Evolutionary conservation across 2,329 filamentous ascomycete genomes (phyloP).

Genomic region (Didymella keratinophila): DNA sequence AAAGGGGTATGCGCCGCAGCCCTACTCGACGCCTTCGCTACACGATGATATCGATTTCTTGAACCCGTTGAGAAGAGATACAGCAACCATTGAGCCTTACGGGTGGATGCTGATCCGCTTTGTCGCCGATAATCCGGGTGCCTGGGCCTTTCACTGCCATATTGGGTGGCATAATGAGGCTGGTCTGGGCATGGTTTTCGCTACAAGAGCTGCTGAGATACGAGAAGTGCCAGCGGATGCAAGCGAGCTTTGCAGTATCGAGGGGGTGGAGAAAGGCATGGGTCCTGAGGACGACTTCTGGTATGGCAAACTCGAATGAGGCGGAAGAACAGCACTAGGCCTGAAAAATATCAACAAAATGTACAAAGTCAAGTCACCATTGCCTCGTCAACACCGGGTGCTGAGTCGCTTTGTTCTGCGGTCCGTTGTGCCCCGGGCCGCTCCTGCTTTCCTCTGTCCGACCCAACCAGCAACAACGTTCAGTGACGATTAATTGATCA

Average conservation of each 20-base stretch:
- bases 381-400: neutral
- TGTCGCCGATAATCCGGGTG: constrained; percentile 69
- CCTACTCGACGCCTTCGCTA: constrained; percentile 32
- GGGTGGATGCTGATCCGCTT: constrained; percentile 71
- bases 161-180: constrained; percentile 67
- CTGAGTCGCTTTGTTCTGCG: neutral
- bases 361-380: neutral
- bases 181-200: constrained; percentile 63
- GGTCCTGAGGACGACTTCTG: constrained; percentile 61
- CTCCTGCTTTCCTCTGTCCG: neutral
- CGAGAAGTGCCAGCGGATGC: constrained; percentile 57
- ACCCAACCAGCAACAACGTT: neutral
- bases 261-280: constrained; percentile 55
- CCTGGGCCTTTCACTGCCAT: constrained; percentile 74
- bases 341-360: neutral
- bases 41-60: constrained; percentile 32
- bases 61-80: constrained; percentile 70
- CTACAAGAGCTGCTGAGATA: constrained; percentile 59
- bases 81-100: constrained; percentile 68
- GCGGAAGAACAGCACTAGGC: no score
- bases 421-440: neutral
- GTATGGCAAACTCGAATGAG: constrained; percentile 41
- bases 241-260: constrained; percentile 55
- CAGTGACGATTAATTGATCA: neutral
- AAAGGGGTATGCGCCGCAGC: constrained; percentile 32